phyloP scores from a whole-genome alignment of 2,329 filamentous ascomycete genomes.

The Coniella lustricola region DNA sequence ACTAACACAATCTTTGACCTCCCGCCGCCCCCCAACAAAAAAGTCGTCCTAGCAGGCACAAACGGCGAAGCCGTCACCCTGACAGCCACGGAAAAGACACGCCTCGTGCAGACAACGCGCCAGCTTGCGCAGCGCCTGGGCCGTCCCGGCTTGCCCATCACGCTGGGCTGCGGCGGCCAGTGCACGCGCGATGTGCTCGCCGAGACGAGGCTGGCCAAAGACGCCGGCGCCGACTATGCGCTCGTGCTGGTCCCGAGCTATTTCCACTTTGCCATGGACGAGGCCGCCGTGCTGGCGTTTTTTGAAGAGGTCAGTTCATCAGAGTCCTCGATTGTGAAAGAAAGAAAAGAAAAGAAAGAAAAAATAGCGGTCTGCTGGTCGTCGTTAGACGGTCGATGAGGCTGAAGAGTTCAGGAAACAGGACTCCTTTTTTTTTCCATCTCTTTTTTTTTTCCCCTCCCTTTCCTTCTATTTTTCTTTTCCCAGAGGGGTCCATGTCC shows the following conservation, averaged over 20 bases:
- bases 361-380: too few relatives aligned
- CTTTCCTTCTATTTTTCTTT: too few relatives aligned
- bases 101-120: conserved; percentile 55
- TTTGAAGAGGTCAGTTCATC: conserved; percentile 40
- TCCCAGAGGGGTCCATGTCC: too few relatives aligned
- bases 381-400: too few relatives aligned
- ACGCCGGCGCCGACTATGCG: conserved; percentile 59
- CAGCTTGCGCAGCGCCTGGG: conserved; percentile 50
- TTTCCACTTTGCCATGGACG: conserved; percentile 58
- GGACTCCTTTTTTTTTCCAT: too few relatives aligned
- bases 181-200: conserved; percentile 60
- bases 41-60: conserved; percentile 61
- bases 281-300: conserved; percentile 53
- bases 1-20: not conserved
- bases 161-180: conserved; percentile 59
- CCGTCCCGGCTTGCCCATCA: conserved; percentile 52
- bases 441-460: too few relatives aligned
- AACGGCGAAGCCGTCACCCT: conserved; percentile 70
- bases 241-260: conserved; percentile 65
- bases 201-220: conserved; percentile 54
- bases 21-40: not conserved
- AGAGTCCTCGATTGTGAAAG: too few relatives aligned
- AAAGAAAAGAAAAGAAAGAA: too few relatives aligned
- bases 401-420: too few relatives aligned
- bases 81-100: conserved; percentile 54